Evolutionary conservation across 2,329 filamentous ascomycete genomes (phyloP).

Genomic region (Fusarium newnesense): DNA sequence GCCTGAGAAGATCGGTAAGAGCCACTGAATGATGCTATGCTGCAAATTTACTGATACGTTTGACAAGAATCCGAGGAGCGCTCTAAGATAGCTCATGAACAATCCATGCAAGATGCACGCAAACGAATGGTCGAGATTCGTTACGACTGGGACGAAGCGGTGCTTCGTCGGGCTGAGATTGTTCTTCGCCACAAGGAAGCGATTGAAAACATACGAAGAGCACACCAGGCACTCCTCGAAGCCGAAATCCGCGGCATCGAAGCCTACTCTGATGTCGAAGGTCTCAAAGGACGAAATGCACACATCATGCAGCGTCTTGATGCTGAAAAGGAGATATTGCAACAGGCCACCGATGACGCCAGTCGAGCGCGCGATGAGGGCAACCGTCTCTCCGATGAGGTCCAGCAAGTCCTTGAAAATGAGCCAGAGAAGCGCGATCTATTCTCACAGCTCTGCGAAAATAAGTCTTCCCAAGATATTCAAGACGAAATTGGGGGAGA

Average conservation of each 20-base stretch:
- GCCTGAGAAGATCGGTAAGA: constrained; percentile 75
- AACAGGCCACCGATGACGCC: constrained; percentile 51
- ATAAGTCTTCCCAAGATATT: constrained; percentile 70
- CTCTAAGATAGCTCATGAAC: constrained; percentile 45
- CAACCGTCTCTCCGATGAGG: constrained; percentile 46
- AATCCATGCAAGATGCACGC: constrained; percentile 47
- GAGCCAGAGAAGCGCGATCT: constrained; percentile 54
- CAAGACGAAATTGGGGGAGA: constrained; percentile 79
- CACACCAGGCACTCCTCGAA: constrained; percentile 73
- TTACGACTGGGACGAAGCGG: constrained; percentile 64
- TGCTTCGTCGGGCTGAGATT: constrained; percentile 66
- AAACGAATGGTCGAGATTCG: constrained; percentile 60
- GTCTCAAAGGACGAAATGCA: constrained; percentile 72
- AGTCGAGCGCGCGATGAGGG: constrained; percentile 51
- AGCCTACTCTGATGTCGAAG: constrained; percentile 80
- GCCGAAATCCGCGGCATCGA: constrained; percentile 79
- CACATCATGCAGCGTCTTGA: constrained; percentile 66
- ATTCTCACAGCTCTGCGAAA: constrained; percentile 56
- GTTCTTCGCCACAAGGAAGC: constrained; percentile 65
- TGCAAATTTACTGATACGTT: background rate
- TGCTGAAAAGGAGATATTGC: constrained; percentile 52
- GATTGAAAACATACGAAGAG: constrained; percentile 69
- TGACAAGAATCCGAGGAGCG: constrained; percentile 51
- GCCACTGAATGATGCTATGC: background rate
- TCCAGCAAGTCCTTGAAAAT: constrained; percentile 53